These are phyloP conservation scores for Cylindrodendrum hubeiense DNA, from an alignment of 2,329 filamentous ascomycete species.

Conservation along the genomic window DNA sequence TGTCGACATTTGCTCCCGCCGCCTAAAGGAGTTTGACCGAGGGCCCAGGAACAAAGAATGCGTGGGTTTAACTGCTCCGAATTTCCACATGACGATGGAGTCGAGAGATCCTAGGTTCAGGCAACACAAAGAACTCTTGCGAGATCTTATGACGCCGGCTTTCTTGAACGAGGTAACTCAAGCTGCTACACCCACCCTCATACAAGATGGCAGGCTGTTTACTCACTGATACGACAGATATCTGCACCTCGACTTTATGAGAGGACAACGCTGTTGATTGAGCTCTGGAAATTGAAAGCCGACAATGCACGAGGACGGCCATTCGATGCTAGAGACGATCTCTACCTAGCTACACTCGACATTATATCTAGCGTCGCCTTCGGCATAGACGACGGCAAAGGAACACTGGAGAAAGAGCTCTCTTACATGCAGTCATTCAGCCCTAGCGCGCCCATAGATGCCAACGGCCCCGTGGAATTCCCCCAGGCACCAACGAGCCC, in stretches of 20 bases:
- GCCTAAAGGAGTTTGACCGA: conserved; percentile 50
- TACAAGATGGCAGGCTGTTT: background rate
- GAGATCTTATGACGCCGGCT: conserved; percentile 52
- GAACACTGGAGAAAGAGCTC: conserved; percentile 32
- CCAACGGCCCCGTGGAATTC: conserved; percentile 29
- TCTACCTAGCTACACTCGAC: conserved; percentile 50
- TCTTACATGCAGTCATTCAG: conserved; percentile 19
- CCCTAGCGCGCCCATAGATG: background rate
- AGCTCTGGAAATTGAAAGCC: conserved; percentile 51
- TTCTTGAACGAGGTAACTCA: conserved; percentile 48
- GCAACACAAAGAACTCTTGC: conserved; percentile 48
- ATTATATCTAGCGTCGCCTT: conserved; percentile 52
- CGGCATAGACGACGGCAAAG: conserved; percentile 41
- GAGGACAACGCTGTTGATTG: conserved; percentile 45
- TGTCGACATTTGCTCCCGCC: conserved; percentile 49
- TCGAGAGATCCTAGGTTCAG: conserved; percentile 49
- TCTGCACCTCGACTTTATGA: conserved; percentile 52
- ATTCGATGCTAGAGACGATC: conserved; percentile 48
- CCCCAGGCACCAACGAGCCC: conserved; percentile 26
- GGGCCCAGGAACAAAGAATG: conserved; percentile 41
- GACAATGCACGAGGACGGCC: conserved; percentile 43
- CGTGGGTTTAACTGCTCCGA: conserved; percentile 39
- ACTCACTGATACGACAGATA: conserved; percentile 39
- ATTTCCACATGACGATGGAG: conserved; percentile 51
- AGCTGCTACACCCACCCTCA: background rate